phyloP scores from a whole-genome alignment of 2,329 filamentous ascomycete species.

The Didymella lethalis region DNA sequence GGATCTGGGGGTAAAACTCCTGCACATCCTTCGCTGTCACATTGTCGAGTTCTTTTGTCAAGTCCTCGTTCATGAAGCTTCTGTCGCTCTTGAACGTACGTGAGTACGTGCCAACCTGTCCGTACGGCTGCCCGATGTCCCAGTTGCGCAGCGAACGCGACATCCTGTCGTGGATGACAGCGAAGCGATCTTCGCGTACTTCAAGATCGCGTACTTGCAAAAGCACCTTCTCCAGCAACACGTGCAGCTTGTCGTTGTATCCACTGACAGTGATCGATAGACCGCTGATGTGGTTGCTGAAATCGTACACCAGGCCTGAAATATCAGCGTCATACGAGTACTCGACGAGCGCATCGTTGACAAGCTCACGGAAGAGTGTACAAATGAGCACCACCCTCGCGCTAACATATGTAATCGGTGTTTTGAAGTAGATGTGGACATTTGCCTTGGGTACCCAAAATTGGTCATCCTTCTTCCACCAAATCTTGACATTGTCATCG shows the following conservation, averaged over 20 bases:
- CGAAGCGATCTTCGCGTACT: conserved; percentile 85
- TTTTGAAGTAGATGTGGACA: conserved; percentile 80
- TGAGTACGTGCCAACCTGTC: conserved; percentile 84
- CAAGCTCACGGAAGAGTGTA: conserved; percentile 81
- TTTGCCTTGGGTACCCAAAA: conserved; percentile 98
- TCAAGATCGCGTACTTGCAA: conserved; percentile 83
- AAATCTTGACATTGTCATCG: conserved; percentile 79
- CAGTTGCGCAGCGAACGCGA: conserved; percentile 82
- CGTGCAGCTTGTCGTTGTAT: conserved; percentile 95
- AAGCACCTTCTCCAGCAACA: conserved; percentile 88
- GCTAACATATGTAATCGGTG: conserved; percentile 78
- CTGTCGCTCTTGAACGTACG: conserved; percentile 80
- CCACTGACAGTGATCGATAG: conserved; percentile 82
- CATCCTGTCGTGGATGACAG: conserved; percentile 87
- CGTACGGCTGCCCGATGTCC: conserved; percentile 87
- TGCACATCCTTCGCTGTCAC: conserved; percentile 78
- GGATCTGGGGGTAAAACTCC: conserved; percentile 78
- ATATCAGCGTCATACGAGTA: conserved; percentile 97
- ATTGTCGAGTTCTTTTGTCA: conserved; percentile 76
- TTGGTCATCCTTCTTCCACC: conserved; percentile 98
- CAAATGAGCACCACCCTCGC: conserved; percentile 81
- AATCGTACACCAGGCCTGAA: conserved; percentile 83
- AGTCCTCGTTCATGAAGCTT: conserved; percentile 80
- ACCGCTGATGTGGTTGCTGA: conserved; percentile 76
- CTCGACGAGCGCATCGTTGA: conserved; percentile 87